Evolutionary conservation across 169 alveolate species (phyloP).

Genomic region (Condylostoma magnum): DNA sequence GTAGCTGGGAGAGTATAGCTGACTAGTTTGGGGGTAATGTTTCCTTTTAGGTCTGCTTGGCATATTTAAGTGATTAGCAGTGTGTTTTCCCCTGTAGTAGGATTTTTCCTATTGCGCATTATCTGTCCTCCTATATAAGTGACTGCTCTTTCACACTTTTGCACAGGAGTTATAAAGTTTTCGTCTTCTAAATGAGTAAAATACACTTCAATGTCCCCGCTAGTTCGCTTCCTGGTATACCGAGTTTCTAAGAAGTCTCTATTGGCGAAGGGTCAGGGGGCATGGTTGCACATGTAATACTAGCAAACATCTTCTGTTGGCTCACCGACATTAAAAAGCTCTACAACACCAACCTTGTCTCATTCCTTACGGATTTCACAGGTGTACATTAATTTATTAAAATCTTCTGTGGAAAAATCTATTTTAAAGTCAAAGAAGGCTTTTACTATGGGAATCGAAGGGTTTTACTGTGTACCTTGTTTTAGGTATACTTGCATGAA

Average conservation of each 20-base stretch:
- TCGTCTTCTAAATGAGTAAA: no score
- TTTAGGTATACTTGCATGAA: not conserved
- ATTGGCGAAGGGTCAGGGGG: constrained; percentile 31
- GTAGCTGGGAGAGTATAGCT: constrained; percentile 6
- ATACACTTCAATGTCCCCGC: constrained; percentile 27
- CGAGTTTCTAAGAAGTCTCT: constrained; percentile 25
- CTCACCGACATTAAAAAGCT: not conserved
- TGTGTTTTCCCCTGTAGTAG: not conserved
- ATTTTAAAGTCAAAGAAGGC: constrained; percentile 16
- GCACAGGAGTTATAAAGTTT: no score
- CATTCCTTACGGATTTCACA: constrained; percentile 3
- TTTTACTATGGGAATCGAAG: constrained; percentile 7
- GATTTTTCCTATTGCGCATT: not conserved
- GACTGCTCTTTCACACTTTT: no score
- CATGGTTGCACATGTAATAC: constrained; percentile 19
- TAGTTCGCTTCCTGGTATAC: not conserved
- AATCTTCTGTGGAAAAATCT: constrained; percentile 1
- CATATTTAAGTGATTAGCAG: not conserved
- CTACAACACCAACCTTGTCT: not conserved
- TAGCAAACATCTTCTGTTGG: not conserved
- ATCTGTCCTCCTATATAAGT: constrained; percentile 12
- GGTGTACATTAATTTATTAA: not conserved
- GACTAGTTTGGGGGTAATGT: not conserved
- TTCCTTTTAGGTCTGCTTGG: constrained; percentile 19
- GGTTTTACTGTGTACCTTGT: not conserved